A percentile compares a stretch with the other conserved stretches of the same genome.
These are phyloP conservation scores for Moniliophthora roreri DNA, from an alignment of 1,284 basidiomycete genomes.

Conservation along the genomic window DNA sequence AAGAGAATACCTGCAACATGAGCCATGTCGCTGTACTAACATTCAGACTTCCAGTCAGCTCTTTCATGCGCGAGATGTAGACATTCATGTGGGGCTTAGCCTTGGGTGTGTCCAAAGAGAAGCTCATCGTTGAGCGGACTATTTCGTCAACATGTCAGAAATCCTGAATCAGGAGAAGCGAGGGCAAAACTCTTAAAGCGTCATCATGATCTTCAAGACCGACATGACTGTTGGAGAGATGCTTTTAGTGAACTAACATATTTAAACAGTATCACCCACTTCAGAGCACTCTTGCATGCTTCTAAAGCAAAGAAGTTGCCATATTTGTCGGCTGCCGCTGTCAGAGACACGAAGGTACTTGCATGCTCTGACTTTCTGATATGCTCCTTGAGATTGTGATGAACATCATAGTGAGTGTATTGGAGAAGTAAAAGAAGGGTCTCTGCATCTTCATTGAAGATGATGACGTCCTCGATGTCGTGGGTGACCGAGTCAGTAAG, in stretches of 20 bases:
- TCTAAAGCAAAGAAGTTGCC: neutral
- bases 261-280: too few relatives aligned
- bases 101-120: constrained; percentile 78
- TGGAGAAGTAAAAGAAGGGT: neutral
- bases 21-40: constrained; percentile 89
- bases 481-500: neutral
- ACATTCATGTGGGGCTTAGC: constrained; percentile 85
- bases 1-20: constrained; percentile 78
- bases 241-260: too few relatives aligned
- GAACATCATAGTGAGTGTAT: neutral
- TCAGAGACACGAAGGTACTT: neutral
- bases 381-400: neutral
- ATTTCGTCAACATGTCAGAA: too few relatives aligned
- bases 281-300: neutral
- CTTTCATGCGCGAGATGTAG: constrained; percentile 89
- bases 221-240: too few relatives aligned
- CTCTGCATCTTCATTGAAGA: neutral
- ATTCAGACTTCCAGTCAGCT: constrained; percentile 70
- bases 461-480: neutral
- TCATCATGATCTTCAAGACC: too few relatives aligned
- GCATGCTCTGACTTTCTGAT: neutral
- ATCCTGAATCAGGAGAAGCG: too few relatives aligned
- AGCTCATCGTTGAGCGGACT: constrained; percentile 93
- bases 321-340: neutral
- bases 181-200: too few relatives aligned